Percentiles rank a stretch among this genome's conserved stretches.
Evolutionary conservation across 2,329 filamentous ascomycete species (phyloP).

Genomic region (Trichoderma simmonsii): DNA sequence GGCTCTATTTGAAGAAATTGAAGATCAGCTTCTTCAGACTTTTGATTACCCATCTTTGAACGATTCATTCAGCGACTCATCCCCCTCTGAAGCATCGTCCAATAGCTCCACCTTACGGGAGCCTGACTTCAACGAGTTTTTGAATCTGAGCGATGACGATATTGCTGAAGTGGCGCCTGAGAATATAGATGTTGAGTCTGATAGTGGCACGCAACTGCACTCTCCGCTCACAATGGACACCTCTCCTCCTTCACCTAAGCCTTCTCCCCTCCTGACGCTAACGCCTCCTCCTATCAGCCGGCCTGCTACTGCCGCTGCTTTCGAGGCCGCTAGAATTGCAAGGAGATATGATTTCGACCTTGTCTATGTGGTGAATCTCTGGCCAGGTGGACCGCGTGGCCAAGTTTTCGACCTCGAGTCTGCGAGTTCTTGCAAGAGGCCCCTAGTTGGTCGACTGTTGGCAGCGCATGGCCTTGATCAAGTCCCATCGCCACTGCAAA

Average conservation of each 20-base stretch:
- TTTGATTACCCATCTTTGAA: constrained; percentile 27
- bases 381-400: constrained; percentile 39
- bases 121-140: constrained; percentile 52
- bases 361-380: constrained; percentile 57
- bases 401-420: constrained; percentile 17
- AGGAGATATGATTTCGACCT: constrained; percentile 56
- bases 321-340: constrained; percentile 55
- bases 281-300: constrained; percentile 43
- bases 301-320: constrained; percentile 48
- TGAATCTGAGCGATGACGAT: constrained; percentile 55
- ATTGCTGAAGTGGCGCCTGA: constrained; percentile 46
- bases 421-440: constrained; percentile 21
- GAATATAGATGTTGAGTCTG: constrained; percentile 18
- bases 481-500: constrained; percentile 50
- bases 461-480: constrained; percentile 54
- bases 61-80: constrained; percentile 31
- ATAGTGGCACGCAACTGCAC: constrained; percentile 15
- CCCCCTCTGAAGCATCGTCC: constrained; percentile 29
- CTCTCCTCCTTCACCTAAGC: constrained; percentile 25
- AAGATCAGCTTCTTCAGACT: constrained; percentile 27
- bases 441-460: constrained; percentile 49
- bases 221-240: constrained; percentile 24
- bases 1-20: constrained; percentile 27
- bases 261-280: constrained; percentile 40
- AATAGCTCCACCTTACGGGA: constrained; percentile 44